Conservation (phyloP, 2,329 filamentous ascomycete genomes). For the Juglanconis oblonga region DNA sequence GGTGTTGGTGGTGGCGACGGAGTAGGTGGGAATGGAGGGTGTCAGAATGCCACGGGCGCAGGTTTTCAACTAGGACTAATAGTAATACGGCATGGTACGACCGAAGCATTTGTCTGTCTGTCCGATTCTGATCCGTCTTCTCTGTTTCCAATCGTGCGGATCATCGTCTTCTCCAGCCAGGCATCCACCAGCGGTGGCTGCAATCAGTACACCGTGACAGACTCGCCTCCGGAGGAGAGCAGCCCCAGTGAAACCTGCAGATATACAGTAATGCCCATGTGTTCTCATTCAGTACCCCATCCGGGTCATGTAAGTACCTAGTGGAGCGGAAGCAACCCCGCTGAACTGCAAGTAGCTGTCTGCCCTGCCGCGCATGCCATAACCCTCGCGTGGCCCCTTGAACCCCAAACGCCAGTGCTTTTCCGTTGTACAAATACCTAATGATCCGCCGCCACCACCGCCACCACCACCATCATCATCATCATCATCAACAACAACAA, state of each 20-base stretch:
- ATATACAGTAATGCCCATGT: background rate
- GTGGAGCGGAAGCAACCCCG: background rate
- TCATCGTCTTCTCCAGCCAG: no score
- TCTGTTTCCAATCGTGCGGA: no score
- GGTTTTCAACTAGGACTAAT: constrained; percentile 11
- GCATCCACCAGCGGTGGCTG: no score
- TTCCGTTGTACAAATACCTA: background rate
- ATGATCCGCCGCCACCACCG: no score
- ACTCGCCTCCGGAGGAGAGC: no score
- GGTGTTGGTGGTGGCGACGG: background rate
- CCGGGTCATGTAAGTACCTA: background rate
- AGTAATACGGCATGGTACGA: constrained; percentile 13
- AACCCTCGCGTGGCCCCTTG: background rate
- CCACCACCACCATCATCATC: no score
- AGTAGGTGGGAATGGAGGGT: background rate
- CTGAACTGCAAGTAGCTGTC: background rate
- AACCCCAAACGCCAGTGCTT: constrained; percentile 13
- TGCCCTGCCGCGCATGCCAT: background rate
- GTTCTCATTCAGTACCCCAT: background rate
- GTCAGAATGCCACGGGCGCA: background rate
- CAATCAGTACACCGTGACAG: no score
- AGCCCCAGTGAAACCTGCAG: no score
- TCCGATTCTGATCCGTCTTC: background rate
- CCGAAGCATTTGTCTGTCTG: background rate
- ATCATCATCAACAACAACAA: no score